Evolutionary conservation across 345 rosid genomes (phyloP), one percentile per base, ranked within the genome.

Genomic region (Brassica nigra): DNA sequence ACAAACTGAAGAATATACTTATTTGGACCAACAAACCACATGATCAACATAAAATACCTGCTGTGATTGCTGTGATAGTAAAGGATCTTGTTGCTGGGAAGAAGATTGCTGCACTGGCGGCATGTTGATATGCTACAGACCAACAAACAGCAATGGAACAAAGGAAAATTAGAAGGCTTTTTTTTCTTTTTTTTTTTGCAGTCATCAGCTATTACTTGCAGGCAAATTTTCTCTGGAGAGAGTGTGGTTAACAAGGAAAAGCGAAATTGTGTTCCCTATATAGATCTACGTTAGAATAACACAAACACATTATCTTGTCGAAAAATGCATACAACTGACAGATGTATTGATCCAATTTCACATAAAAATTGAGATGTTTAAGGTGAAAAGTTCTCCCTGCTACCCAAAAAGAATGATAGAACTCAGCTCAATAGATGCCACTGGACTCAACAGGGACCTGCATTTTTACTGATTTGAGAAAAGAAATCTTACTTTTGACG

Each of bases 41-140:
- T 47, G 73, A 54, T 20, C 75, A 49, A 79, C 68, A 70, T 55
- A 70, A 39, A 76, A 29, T 87, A 92, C 97, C 95, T 90, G 97
- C 73, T 87, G 94, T 65, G 84, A 79, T 83, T 87, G 97, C 82
- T 89, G 97, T 47, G 89, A 82, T 71, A 89, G 93, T 82, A 86
- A 64, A 44, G 89, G 90, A 80, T 91, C 99, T 71, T 90, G 97
- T 79, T 87, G 92, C 81, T 95, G 99, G 70, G 98, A 95, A 75
- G 97, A 88, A 55, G 98, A 88, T 78, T 92, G 97, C 62, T 91
- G 95, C 78, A 88, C 88, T 73, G 89, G 93, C 36, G 93, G 94
- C 89, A 89, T 84, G 81, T 83, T 92, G 83, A 92, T 91, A 91
- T 92, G 99, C 90, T 82, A 47, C 73, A 79, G 69, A 75, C 47